Evolutionary conservation across 495 filamentous ascomycete species (phyloP), one percentile per base, ranked within the genome.

Genomic region (Daldinia decipiens): DNA sequence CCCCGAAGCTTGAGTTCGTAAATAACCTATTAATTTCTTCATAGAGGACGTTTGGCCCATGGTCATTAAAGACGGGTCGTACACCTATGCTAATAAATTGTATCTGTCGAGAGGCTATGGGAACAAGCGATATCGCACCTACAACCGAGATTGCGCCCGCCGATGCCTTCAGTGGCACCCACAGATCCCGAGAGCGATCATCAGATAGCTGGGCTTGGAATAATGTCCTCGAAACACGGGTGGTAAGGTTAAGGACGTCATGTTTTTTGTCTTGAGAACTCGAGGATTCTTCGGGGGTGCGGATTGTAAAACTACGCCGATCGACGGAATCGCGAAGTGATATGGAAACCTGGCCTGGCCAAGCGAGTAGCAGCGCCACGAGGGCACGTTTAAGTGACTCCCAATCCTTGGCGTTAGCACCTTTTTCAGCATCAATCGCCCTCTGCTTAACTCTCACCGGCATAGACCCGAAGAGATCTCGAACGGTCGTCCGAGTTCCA

Each of bases 371-470:
- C 1, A 97, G 70, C 3, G 87, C 86, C 17, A 89, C 84, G 9
- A 93, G 71, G 2, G 76, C 72, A 45, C 82, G 84, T 71, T 85
- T 87, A 26, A 98, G 79, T 1, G 81, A 78, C 13, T 92, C 87
- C 90, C 93, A 95, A 57, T 91, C 86, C 59, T 78, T 84, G 27
- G 69, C 65, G 26, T 78, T 77, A 1, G 72, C 75, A 9, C 75
- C 56, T 38, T 85, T 85, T 31, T 94, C 90, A 2, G 88, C 65
- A 50, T 91, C 87, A 11, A 84, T 79, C 2, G 82, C 81, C 71
- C 93, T 86, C 73, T 91, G 92, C 79, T 95, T 97, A 21, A 98
- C 90, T n/a, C 96, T 90, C 11, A 99, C 95, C 1, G 95, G 95
- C 90, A 99, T 94, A 54, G 93, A 94, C 1, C 95, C 95, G 79